These are phyloP conservation scores for Neckera pumila DNA, from an alignment of 225 moss, liverwort and hornwort species.

Conservation along the genomic window DNA sequence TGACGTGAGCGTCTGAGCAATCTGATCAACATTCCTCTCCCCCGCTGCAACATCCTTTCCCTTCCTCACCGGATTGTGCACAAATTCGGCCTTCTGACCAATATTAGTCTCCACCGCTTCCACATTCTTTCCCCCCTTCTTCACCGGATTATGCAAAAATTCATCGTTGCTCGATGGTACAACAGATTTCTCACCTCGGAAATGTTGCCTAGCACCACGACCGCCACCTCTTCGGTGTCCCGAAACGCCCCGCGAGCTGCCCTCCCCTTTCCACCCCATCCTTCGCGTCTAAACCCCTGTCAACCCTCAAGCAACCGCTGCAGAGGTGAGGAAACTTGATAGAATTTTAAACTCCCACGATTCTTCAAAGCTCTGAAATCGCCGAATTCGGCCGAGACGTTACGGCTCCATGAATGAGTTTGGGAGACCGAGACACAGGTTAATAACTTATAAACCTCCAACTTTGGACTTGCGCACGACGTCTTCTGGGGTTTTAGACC, in stretches of 20 bases:
- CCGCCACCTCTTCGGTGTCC: not conserved
- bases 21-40: not conserved
- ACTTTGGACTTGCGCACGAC: not conserved
- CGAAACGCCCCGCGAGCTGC: not conserved
- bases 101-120: not conserved
- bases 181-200: not conserved
- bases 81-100: not conserved
- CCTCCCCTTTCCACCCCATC: conserved; percentile 21
- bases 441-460: not conserved
- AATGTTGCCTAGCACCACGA: not conserved
- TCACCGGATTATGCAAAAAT: not conserved
- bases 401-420: not conserved
- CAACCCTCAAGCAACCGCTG: not conserved
- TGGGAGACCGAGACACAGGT: not conserved
- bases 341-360: not conserved
- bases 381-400: not conserved
- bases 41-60: not conserved
- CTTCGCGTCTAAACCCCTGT: not conserved
- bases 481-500: not conserved
- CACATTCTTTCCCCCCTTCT: not conserved
- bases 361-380: not conserved
- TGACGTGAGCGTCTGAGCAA: not conserved
- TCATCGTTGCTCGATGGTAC: not conserved
- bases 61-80: not conserved
- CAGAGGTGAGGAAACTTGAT: not conserved